Conservation (phyloP, 129 eudicot species). For the Tagetes erecta region DNA sequence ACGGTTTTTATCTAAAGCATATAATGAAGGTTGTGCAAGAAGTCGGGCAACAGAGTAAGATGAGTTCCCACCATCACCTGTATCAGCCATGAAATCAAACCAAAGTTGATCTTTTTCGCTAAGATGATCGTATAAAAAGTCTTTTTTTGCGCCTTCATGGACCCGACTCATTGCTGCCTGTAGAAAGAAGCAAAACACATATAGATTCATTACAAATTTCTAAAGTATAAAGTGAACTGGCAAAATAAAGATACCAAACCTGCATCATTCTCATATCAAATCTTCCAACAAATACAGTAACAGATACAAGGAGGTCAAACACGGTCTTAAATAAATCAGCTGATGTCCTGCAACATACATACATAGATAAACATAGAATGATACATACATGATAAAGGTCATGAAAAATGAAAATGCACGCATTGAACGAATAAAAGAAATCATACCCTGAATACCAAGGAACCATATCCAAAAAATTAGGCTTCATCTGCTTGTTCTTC, state of each 20-base stretch:
- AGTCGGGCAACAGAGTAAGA: conserved; percentile 81
- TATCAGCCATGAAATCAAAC: conserved; percentile 99
- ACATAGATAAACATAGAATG: neutral
- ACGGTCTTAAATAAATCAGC: conserved; percentile 97
- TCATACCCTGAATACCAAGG: conserved; percentile 99
- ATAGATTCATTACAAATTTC: neutral
- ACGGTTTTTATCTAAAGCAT: conserved; percentile 36
- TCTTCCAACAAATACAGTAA: conserved; percentile 96
- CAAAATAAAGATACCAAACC: conserved; percentile 39
- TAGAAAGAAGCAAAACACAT: conserved; percentile 1
- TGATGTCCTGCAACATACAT: conserved; percentile 71
- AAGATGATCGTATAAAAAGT: conserved; percentile 81
- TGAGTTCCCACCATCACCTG: conserved; percentile 98
- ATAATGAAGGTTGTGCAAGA: conserved; percentile 84
- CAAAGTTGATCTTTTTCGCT: conserved; percentile 79
- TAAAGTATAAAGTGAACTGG: neutral
- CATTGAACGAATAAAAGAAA: neutral
- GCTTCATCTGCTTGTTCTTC: conserved; percentile 87
- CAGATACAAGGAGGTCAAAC: conserved; percentile 94
- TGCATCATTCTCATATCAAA: conserved; percentile 99
- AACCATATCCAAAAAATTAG: conserved; percentile 96
- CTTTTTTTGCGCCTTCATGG: conserved; percentile 66
- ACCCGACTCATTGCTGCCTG: conserved; percentile 92
- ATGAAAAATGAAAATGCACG: neutral
- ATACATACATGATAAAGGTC: conserved; percentile 16